These are phyloP conservation scores for Globisporangium nodosum DNA, from an alignment of 352 stramenopile species.

Conservation along the genomic window DNA sequence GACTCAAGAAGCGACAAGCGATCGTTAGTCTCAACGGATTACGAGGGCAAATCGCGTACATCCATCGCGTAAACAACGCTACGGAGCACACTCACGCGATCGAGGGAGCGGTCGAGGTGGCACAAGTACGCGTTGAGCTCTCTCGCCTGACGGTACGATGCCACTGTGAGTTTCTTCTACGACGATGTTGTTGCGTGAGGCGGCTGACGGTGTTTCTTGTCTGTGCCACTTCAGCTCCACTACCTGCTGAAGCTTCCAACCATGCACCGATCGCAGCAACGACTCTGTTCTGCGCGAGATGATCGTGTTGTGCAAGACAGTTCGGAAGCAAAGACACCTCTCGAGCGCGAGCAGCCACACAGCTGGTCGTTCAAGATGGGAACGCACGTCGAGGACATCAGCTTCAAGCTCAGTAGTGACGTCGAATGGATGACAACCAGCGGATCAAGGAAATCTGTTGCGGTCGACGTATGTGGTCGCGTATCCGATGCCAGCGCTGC, in stretches of 20 bases:
- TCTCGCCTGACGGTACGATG: conserved; percentile 12
- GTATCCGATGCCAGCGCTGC: conserved; percentile 22
- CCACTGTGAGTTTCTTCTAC: not conserved
- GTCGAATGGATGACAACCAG: not conserved
- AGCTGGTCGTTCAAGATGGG: conserved; percentile 20
- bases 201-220: too few species aligned
- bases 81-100: conserved; percentile 7
- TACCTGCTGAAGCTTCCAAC: conserved; percentile 38
- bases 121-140: not conserved
- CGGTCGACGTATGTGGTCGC: not conserved
- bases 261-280: not conserved
- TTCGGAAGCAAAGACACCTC: not conserved
- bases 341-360: not conserved
- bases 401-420: conserved; percentile 15
- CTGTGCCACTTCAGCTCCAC: conserved; percentile 16
- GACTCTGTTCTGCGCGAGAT: not conserved
- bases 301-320: not conserved
- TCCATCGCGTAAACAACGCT: conserved; percentile 1
- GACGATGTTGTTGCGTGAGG: not conserved
- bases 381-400: conserved; percentile 21
- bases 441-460: not conserved
- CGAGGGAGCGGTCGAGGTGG: conserved; percentile 4
- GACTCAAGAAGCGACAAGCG: not conserved
- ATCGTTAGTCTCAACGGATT: conserved; percentile 3
- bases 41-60: conserved; percentile 7